phyloP scores from a whole-genome alignment of 2,329 filamentous ascomycete species.

The Hypoxylon sp. region DNA sequence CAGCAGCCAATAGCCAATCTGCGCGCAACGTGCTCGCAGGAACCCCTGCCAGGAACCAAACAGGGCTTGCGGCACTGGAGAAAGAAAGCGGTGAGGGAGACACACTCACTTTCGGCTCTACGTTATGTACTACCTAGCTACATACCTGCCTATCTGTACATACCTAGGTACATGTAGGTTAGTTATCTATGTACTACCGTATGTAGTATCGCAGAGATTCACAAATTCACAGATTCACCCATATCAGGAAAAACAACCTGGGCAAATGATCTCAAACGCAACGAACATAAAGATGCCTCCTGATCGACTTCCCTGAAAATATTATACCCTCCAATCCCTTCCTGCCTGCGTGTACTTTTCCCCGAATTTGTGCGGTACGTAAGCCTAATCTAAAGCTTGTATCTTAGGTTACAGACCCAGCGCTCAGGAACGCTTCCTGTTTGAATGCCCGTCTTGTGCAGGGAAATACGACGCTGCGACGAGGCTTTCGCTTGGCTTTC shows the following conservation, averaged over 20 bases:
- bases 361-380: slow-evolving; percentile 4
- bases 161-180: too few species aligned
- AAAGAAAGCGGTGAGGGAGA: slow-evolving; percentile 31
- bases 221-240: neutral
- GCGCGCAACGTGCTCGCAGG: slow-evolving; percentile 18
- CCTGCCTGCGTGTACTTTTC: neutral
- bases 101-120: neutral
- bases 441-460: slow-evolving; percentile 35
- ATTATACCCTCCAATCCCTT: neutral
- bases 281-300: slow-evolving; percentile 19
- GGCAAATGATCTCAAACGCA: slow-evolving; percentile 31
- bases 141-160: neutral
- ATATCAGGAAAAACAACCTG: neutral
- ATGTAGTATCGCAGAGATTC: too few species aligned
- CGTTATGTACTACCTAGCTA: neutral
- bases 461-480: slow-evolving; percentile 34
- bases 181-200: neutral
- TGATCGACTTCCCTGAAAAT: slow-evolving; percentile 29
- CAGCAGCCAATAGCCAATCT: slow-evolving; percentile 18
- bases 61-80: slow-evolving; percentile 18
- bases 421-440: slow-evolving; percentile 39
- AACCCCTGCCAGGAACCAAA: slow-evolving; percentile 26
- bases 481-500: slow-evolving; percentile 34
- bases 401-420: slow-evolving; percentile 30
- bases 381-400: slow-evolving; percentile 16